Percentiles rank a stretch among this genome's conserved stretches.
phyloP scores from a whole-genome alignment of 179 eudicot genomes.

The Actinidia polygama region DNA sequence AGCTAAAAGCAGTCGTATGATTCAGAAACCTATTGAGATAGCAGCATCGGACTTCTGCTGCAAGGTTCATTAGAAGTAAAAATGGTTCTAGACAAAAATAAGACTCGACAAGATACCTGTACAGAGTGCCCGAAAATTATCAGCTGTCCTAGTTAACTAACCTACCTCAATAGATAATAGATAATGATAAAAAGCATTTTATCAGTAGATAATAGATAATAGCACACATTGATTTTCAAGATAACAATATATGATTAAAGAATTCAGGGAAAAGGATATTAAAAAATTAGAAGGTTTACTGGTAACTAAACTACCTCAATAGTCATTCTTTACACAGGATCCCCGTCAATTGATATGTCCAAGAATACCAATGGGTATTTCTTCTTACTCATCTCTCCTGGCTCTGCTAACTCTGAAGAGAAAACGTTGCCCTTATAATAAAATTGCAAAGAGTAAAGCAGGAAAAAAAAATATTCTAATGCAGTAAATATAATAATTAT shows the following conservation, averaged over 20 bases:
- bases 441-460: neutral
- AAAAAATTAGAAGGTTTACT: neutral
- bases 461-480: neutral
- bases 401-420: conserved; percentile 24
- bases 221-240: neutral
- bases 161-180: conserved; percentile 83
- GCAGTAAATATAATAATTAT: neutral
- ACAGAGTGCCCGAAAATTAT: conserved; percentile 91
- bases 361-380: conserved; percentile 84
- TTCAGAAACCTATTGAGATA: neutral
- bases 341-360: conserved; percentile 76
- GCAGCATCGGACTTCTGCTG: neutral
- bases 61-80: neutral
- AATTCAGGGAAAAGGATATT: neutral
- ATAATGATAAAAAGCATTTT: neutral
- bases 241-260: neutral
- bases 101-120: conserved; percentile 52
- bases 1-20: neutral
- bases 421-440: neutral
- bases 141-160: conserved; percentile 95
- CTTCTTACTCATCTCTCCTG: conserved; percentile 58
- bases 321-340: conserved; percentile 60
- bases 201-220: conserved; percentile 18
- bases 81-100: neutral
- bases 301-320: conserved; percentile 61